Evolutionary conservation across 2,329 filamentous ascomycete genomes (phyloP).

Genomic region (Chaetomium strumarium): DNA sequence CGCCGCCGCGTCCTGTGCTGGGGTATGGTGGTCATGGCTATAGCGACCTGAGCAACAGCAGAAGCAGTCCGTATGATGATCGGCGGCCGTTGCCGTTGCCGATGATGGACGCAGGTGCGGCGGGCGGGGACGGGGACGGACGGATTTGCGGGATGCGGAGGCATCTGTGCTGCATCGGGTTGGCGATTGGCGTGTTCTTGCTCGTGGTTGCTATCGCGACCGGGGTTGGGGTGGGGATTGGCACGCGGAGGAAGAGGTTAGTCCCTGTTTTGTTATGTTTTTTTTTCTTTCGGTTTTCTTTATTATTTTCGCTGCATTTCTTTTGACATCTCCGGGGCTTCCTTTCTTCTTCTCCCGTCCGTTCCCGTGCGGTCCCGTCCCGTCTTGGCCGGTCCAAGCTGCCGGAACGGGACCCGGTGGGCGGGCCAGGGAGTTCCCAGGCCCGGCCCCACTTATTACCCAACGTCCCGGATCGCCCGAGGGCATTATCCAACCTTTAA

Average conservation of each 20-base stretch:
- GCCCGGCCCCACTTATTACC: too few species aligned
- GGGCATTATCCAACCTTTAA: too few species aligned
- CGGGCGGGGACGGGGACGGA: neutral
- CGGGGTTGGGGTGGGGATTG: constrained; percentile 32
- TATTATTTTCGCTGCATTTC: neutral
- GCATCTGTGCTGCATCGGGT: constrained; percentile 26
- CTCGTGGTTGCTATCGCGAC: constrained; percentile 29
- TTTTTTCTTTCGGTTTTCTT: neutral
- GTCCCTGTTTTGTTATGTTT: constrained; percentile 2
- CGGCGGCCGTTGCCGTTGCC: constrained; percentile 1
- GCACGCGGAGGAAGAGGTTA: constrained; percentile 11
- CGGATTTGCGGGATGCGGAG: constrained; percentile 29
- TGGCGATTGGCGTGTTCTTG: constrained; percentile 28
- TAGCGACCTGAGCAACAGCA: neutral
- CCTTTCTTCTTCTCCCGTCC: neutral
- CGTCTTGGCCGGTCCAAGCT: too few species aligned
- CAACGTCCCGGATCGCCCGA: too few species aligned
- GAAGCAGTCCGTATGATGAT: constrained; percentile 15
- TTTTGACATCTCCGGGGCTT: too few species aligned
- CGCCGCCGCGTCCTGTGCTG: neutral
- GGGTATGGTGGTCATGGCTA: neutral
- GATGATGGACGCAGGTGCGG: neutral
- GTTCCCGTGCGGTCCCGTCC: too few species aligned
- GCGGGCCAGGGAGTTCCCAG: too few species aligned
- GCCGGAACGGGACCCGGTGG: too few species aligned